A percentile compares a stretch with the other conserved stretches of the same genome.
phyloP scores from a whole-genome alignment of 352 stramenopile species.

The Globisporangium abappressorium region DNA sequence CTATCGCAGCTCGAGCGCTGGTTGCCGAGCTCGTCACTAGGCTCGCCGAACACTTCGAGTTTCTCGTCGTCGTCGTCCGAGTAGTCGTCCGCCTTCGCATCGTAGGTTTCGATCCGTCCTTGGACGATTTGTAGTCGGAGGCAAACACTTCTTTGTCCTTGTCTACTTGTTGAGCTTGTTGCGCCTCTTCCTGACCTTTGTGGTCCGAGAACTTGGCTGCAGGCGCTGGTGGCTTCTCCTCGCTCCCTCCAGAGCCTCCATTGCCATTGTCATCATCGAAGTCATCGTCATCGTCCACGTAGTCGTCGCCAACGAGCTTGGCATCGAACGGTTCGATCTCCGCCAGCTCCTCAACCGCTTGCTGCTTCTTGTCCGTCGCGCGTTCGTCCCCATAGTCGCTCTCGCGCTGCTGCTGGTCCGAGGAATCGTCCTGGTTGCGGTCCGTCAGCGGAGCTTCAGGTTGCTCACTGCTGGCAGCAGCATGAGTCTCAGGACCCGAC shows the following conservation, averaged over 20 bases:
- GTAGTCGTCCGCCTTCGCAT: slow-evolving; percentile 1
- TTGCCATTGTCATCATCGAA: slow-evolving; percentile 7
- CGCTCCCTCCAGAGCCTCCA: background rate
- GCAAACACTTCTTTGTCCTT: slow-evolving; percentile 21
- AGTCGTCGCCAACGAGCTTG: slow-evolving; percentile 21
- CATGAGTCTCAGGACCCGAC: background rate
- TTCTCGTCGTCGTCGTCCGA: slow-evolving; percentile 28
- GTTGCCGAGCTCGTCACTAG: slow-evolving; percentile 17
- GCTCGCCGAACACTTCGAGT: slow-evolving; percentile 40
- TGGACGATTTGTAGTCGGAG: slow-evolving; percentile 18
- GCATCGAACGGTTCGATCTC: slow-evolving; percentile 19
- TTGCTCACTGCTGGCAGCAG: slow-evolving; percentile 13
- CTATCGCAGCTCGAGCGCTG: slow-evolving; percentile 15
- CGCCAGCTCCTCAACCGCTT: background rate
- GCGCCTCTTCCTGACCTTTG: slow-evolving; percentile 15
- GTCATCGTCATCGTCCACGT: slow-evolving; percentile 17
- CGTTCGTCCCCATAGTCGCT: background rate
- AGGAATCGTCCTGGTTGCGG: background rate
- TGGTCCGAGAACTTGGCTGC: slow-evolving; percentile 11
- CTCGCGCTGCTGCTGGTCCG: background rate
- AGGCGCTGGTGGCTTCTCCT: slow-evolving; percentile 2
- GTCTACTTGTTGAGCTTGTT: slow-evolving; percentile 12
- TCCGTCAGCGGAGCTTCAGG: slow-evolving; percentile 10
- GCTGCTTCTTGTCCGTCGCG: background rate
- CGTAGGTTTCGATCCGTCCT: background rate